Percentiles rank a stretch among this genome's conserved stretches.
These are phyloP conservation scores for Candida tammaniensis DNA, from an alignment of 805 yeast species.

Conservation along the genomic window DNA sequence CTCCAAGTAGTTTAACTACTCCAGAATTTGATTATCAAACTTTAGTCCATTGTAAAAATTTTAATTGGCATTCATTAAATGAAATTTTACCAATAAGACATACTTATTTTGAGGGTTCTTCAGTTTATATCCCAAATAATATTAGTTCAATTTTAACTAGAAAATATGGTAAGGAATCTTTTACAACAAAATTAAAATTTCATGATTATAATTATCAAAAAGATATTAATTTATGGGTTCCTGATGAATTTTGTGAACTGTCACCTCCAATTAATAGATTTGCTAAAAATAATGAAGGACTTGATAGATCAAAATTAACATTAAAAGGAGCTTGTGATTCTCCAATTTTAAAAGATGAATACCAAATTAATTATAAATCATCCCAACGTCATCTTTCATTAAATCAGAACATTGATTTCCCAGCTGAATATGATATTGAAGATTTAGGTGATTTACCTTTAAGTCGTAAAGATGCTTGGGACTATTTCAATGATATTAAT, in stretches of 20 bases:
- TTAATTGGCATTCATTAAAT: slow-evolving; percentile 38
- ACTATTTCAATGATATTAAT: slow-evolving; percentile 24
- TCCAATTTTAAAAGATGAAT: slow-evolving; percentile 35
- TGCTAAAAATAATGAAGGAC: too few relatives aligned
- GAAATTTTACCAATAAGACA: slow-evolving; percentile 36
- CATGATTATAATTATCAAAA: slow-evolving; percentile 35
- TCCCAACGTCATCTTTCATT: slow-evolving; percentile 22
- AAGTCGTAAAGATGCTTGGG: slow-evolving; percentile 39
- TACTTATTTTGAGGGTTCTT: slow-evolving; percentile 35
- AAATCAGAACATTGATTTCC: slow-evolving; percentile 22
- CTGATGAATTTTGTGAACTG: slow-evolving; percentile 35
- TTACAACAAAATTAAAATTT: slow-evolving; percentile 25
- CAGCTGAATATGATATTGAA: slow-evolving; percentile 21
- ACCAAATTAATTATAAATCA: slow-evolving; percentile 24
- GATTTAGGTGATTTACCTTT: slow-evolving; percentile 34
- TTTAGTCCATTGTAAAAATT: slow-evolving; percentile 36
- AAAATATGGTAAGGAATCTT: slow-evolving; percentile 31
- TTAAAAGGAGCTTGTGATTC: slow-evolving; percentile 40
- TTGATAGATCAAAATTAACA: slow-evolving; percentile 26
- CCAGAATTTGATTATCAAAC: slow-evolving; percentile 14
- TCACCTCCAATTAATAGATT: slow-evolving; percentile 25
- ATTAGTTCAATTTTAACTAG: slow-evolving; percentile 26
- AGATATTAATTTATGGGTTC: slow-evolving; percentile 48
- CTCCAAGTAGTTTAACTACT: slow-evolving; percentile 14
- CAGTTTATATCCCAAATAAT: slow-evolving; percentile 34